phyloP scores from a whole-genome alignment of 768 basidiomycete species.

The Mycena venus region DNA sequence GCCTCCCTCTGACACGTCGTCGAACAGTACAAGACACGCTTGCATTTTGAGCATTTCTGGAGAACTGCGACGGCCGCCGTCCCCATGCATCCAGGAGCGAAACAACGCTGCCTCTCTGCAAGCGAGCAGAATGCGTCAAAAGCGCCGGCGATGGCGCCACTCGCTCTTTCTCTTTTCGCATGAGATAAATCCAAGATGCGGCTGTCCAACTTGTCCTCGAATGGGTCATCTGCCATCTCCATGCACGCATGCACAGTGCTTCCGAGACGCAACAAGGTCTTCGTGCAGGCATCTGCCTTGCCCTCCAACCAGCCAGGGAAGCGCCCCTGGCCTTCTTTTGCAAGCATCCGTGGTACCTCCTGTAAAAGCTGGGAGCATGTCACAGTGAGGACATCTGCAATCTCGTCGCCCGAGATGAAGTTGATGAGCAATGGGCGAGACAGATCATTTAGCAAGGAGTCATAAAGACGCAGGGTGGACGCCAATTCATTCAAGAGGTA shows the following conservation, averaged over 20 bases:
- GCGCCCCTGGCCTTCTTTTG: neutral
- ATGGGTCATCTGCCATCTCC: neutral
- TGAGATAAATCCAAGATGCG: neutral
- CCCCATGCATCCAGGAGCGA: neutral
- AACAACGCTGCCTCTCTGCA: neutral
- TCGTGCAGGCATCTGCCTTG: neutral
- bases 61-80: neutral
- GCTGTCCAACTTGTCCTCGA: neutral
- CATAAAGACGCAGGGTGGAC: neutral
- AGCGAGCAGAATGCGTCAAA: neutral
- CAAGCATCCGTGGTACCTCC: neutral
- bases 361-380: neutral
- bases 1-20: neutral
- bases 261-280: neutral
- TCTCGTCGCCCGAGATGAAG: neutral
- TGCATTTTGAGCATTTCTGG: neutral
- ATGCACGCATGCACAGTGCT: neutral
- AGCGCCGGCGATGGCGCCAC: neutral
- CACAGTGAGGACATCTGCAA: neutral
- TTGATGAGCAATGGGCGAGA: neutral
- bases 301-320: neutral
- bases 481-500: too few species aligned
- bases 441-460: neutral
- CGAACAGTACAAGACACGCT: neutral
- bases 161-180: neutral